phyloP scores from a whole-genome alignment of 345 rosid species.

The Acer saccharum region DNA sequence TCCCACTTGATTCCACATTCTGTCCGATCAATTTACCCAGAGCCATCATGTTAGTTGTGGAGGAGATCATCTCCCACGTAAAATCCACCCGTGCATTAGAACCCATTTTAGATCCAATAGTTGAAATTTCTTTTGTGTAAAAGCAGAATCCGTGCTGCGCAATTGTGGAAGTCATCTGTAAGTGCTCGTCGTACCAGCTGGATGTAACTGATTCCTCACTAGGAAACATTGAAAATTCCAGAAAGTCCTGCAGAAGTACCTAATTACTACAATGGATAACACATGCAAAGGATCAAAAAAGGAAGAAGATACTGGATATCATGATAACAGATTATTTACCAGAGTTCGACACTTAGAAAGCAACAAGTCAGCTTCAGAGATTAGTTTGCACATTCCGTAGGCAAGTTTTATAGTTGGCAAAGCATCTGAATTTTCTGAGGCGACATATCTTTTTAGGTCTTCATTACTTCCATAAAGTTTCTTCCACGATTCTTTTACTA shows the following conservation, averaged over 20 bases:
- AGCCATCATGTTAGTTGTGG: constrained; percentile 32
- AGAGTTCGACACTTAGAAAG: constrained; percentile 45
- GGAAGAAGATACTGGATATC: background rate
- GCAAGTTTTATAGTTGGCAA: constrained; percentile 46
- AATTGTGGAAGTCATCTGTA: constrained; percentile 57
- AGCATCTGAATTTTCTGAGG: constrained; percentile 58
- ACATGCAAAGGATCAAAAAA: constrained; percentile 9
- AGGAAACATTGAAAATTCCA: constrained; percentile 37
- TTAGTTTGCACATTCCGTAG: constrained; percentile 57
- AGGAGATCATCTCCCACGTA: constrained; percentile 33
- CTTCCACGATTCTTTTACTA: constrained; percentile 70
- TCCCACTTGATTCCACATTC: constrained; percentile 25
- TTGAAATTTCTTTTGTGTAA: constrained; percentile 49
- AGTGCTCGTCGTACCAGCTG: constrained; percentile 48
- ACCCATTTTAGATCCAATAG: constrained; percentile 33
- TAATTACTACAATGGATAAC: constrained; percentile 13
- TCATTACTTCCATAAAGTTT: constrained; percentile 44
- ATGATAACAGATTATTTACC: constrained; percentile 37
- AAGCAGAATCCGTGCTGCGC: constrained; percentile 62
- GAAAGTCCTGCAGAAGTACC: constrained; percentile 50
- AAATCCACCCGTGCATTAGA: constrained; percentile 32
- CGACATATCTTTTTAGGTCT: constrained; percentile 50
- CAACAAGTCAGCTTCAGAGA: constrained; percentile 74
- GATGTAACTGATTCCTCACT: constrained; percentile 47
- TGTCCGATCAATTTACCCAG: constrained; percentile 30